These are phyloP conservation scores for Linderina pennispora DNA, from an alignment of 192 early-diverging fungal genomes.

Conservation along the genomic window DNA sequence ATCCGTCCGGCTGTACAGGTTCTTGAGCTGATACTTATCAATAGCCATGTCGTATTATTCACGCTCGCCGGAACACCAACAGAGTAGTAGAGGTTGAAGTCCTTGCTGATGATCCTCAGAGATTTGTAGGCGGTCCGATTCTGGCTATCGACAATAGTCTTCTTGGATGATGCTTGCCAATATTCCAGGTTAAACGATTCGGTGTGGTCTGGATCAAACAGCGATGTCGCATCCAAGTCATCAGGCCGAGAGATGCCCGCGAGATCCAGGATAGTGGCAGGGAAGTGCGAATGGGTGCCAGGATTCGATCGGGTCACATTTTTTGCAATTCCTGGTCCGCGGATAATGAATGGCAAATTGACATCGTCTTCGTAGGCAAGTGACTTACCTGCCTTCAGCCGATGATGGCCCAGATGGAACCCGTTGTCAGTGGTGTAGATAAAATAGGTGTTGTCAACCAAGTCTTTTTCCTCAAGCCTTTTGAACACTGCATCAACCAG, in stretches of 20 bases:
- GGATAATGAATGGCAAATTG: conserved; percentile 56
- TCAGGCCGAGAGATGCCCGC: conserved; percentile 39
- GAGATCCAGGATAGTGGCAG: conserved; percentile 55
- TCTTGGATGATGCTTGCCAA: conserved; percentile 33
- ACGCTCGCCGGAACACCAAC: conserved; percentile 54
- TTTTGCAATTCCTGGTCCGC: conserved; percentile 56
- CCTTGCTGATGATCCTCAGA: conserved; percentile 45
- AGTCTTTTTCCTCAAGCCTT: conserved; percentile 39
- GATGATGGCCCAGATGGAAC: conserved; percentile 62
- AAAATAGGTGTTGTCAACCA: conserved; percentile 56
- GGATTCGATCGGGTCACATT: conserved; percentile 33
- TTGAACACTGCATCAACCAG: conserved; percentile 51
- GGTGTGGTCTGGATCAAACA: conserved; percentile 27
- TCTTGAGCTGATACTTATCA: conserved; percentile 55
- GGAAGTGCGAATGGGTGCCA: conserved; percentile 56
- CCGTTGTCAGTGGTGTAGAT: conserved; percentile 65
- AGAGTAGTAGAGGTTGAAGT: conserved; percentile 49
- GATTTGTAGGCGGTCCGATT: conserved; percentile 50
- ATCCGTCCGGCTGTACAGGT: conserved; percentile 41
- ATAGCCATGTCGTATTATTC: conserved; percentile 50
- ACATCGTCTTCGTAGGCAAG: conserved; percentile 60
- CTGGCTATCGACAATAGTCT: conserved; percentile 6
- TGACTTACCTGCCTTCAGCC: conserved; percentile 54
- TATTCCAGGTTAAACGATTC: conserved; percentile 52
- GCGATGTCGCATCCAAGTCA: conserved; percentile 2